phyloP scores from a whole-genome alignment of 768 basidiomycete genomes.

The Tubosaeta sp. region DNA sequence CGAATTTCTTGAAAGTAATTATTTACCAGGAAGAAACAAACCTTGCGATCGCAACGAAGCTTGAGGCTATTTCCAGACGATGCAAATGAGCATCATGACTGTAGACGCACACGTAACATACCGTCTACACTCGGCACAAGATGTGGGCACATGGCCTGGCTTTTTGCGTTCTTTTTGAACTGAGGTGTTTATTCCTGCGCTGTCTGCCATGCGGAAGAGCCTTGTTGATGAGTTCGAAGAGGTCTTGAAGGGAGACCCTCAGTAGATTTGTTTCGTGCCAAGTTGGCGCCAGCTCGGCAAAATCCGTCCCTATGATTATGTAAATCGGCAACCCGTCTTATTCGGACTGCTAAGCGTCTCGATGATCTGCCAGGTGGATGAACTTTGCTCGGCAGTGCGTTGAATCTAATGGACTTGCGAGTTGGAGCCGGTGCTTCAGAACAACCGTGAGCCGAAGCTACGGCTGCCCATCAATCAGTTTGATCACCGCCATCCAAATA shows the following conservation, averaged over 20 bases:
- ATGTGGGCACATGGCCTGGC: conserved; percentile 45
- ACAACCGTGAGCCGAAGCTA: too few relatives aligned
- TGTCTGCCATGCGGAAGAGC: conserved; percentile 1
- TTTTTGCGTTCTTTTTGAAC: conserved; percentile 37
- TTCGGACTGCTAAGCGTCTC: too few relatives aligned
- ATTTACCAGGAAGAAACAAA: conserved; percentile 15
- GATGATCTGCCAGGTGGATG: too few relatives aligned
- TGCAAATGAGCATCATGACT: not conserved
- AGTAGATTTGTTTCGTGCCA: too few relatives aligned
- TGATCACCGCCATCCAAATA: too few relatives aligned
- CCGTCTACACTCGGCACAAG: conserved; percentile 40
- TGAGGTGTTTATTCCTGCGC: conserved; percentile 5
- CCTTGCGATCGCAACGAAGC: conserved; percentile 62
- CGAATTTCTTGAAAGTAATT: not conserved
- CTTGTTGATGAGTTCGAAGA: not conserved
- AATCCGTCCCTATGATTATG: not conserved
- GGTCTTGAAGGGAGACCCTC: not conserved
- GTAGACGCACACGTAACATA: conserved; percentile 9
- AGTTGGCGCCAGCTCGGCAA: not conserved
- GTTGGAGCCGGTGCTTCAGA: too few relatives aligned
- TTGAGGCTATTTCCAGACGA: conserved; percentile 42
- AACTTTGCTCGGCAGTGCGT: too few relatives aligned
- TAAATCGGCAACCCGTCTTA: too few relatives aligned
- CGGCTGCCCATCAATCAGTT: too few relatives aligned
- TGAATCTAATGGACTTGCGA: too few relatives aligned